Evolutionary conservation across 306 rosid species (phyloP).

Genomic region (Lathyrus sativus): DNA sequence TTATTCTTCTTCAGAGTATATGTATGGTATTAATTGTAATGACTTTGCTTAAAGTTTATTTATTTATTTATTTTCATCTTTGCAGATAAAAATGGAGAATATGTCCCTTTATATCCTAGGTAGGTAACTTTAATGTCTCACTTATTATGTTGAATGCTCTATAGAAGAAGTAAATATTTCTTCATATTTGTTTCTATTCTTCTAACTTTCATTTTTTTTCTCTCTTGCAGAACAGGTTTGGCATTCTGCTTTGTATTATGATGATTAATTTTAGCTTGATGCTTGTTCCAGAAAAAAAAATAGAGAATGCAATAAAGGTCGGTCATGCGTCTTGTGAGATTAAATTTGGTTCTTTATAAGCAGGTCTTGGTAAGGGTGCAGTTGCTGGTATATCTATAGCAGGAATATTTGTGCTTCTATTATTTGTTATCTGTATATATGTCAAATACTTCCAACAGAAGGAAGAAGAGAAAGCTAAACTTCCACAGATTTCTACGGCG

Average conservation of each 20-base stretch:
- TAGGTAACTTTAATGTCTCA: slow-evolving; percentile 49
- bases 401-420: slow-evolving; percentile 52
- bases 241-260: slow-evolving; percentile 32
- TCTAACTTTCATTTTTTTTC: slow-evolving; percentile 33
- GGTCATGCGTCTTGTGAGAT: slow-evolving; percentile 30
- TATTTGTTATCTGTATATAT: slow-evolving; percentile 48
- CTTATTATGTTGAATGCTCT: slow-evolving; percentile 11
- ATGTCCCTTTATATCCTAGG: slow-evolving; percentile 51
- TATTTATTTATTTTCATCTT: slow-evolving; percentile 23
- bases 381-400: slow-evolving; percentile 65
- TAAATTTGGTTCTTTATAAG: slow-evolving; percentile 41
- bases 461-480: slow-evolving; percentile 37
- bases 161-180: background rate
- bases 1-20: background rate
- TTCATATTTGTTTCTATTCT: slow-evolving; percentile 31
- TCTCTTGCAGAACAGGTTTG: slow-evolving; percentile 57
- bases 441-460: slow-evolving; percentile 50
- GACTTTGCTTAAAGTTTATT: slow-evolving; percentile 8
- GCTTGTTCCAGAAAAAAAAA: slow-evolving; percentile 12
- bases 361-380: slow-evolving; percentile 59
- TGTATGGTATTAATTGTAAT: background rate
- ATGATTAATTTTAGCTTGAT: slow-evolving; percentile 29
- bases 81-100: slow-evolving; percentile 61
- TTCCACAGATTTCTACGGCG: slow-evolving; percentile 43
- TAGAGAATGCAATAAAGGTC: background rate